Evolutionary conservation across 1,139 yeast genomes (phyloP), one percentile per base, ranked within the genome.

Genomic region (Scheffersomyces segobiensis): DNA sequence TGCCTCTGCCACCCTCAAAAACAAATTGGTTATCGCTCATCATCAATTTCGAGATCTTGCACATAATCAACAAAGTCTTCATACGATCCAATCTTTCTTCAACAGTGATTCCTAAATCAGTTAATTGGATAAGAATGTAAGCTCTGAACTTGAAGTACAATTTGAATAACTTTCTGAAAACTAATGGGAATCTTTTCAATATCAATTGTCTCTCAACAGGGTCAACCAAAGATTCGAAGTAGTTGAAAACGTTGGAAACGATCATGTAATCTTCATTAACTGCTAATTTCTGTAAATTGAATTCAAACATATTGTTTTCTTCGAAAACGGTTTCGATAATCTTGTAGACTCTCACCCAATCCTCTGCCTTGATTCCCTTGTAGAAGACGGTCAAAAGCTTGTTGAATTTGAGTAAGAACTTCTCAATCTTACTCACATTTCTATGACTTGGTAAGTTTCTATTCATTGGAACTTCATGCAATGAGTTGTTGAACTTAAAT

Each of bases 331-430:
- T 77, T 69, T 93, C 98, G 56, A 95, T 74, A 2, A 88, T 76
- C 68, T 92, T 96, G 69, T 85, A 90, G 7, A 88, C 83, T 58
- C 83, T 83, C 61, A 92, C 80, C 98, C 98, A 95, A 68, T 93
- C 97, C 60, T 84, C 86, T 19, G 87, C 72, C 46, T 86, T 81
- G 26, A 91, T 84, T 22, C 87, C 83, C 46, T 78, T 79, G 67
- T 89, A 87, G 53, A 89, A 81, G 3, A 84, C 83, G 1, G 85
- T 79, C 50, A 90, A 82, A 10, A 91, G 76, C 48, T 80, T 77
- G 71, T 95, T 95, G 61, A 93, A 73, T 56, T 83, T 83, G 60
- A 83, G 84, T 46, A 92, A 78, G 71, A 90, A 85, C 63, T 80
- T 74, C 64, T 86, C 87, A 67, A 88, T 74, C 60, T 79, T 78